These are phyloP conservation scores for Sanghuangporus weigelae DNA, from an alignment of 1,284 basidiomycete genomes.

Conservation along the genomic window DNA sequence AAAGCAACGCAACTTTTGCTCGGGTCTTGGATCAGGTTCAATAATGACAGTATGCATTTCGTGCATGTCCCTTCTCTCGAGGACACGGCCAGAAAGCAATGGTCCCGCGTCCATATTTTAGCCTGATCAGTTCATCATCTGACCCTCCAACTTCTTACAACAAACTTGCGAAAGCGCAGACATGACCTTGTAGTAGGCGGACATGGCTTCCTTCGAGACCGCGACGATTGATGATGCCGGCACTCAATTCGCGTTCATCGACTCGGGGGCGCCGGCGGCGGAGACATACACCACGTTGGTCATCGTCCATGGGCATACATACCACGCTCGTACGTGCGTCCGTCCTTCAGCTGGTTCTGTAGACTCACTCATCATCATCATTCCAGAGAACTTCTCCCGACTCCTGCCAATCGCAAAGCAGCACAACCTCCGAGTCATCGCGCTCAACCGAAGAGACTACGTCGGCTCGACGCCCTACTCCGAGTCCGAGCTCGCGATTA, in stretches of 20 bases:
- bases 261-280: constrained; percentile 9
- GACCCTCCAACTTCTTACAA: neutral
- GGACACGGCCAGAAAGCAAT: neutral
- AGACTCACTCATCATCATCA: neutral
- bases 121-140: neutral
- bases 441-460: constrained; percentile 24
- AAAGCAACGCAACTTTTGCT: too few relatives aligned
- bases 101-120: neutral
- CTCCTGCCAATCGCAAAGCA: constrained; percentile 18
- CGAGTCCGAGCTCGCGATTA: constrained; percentile 17
- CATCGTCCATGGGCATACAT: constrained; percentile 16
- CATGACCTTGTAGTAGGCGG: neutral
- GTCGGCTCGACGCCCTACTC: constrained; percentile 21
- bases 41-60: too few relatives aligned
- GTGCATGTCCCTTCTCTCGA: too few relatives aligned
- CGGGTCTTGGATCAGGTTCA: too few relatives aligned
- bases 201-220: constrained; percentile 4
- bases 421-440: constrained; percentile 22
- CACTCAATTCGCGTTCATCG: constrained; percentile 13
- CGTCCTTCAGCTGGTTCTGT: neutral
- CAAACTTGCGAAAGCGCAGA: neutral
- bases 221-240: constrained; percentile 8
- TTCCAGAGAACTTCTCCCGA: constrained; percentile 16
- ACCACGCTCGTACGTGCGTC: constrained; percentile 12
- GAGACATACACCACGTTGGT: constrained; percentile 15